phyloP scores from a whole-genome alignment of 78 protist genomes.

The Diacronema lutheri region DNA sequence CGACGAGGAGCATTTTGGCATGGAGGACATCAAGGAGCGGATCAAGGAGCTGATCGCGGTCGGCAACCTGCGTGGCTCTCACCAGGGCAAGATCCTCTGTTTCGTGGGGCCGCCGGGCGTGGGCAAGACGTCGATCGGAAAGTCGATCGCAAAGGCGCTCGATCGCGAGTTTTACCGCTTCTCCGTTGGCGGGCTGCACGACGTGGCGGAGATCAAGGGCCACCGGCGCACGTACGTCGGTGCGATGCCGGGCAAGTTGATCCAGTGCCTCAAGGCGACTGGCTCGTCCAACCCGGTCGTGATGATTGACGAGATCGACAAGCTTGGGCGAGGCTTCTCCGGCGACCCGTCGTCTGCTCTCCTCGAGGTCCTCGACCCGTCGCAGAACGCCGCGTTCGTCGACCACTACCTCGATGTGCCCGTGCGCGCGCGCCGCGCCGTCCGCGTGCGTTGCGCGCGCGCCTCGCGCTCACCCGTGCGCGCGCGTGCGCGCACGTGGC shows the following conservation, averaged over 20 bases:
- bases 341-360: conserved; percentile 92
- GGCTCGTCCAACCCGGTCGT: conserved; percentile 87
- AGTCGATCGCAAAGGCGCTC: conserved; percentile 52
- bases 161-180: conserved; percentile 77
- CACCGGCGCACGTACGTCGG: conserved; percentile 93
- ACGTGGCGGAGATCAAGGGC: conserved; percentile 92
- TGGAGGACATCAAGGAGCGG: conserved; percentile 86
- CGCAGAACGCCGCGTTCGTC: conserved; percentile 85
- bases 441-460: no score
- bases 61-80: conserved; percentile 56
- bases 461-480: no score
- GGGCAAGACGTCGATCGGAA: conserved; percentile 90
- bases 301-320: conserved; percentile 92
- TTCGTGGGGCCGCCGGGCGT: conserved; percentile 87
- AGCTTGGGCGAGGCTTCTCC: conserved; percentile 60
- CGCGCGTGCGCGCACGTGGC: no score
- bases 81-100: conserved; percentile 86
- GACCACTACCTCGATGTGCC: conserved; percentile 83
- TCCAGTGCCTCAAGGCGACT: conserved; percentile 80
- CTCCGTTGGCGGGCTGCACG: conserved; percentile 92
- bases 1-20: conserved; percentile 16
- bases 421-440: not conserved
- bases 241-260: conserved; percentile 91
- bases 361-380: conserved; percentile 93
- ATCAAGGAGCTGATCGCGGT: conserved; percentile 91